A percentile compares a stretch with the other conserved stretches of the same genome.
phyloP scores from a whole-genome alignment of 805 yeast genomes.

The Pichia membranifaciens region DNA sequence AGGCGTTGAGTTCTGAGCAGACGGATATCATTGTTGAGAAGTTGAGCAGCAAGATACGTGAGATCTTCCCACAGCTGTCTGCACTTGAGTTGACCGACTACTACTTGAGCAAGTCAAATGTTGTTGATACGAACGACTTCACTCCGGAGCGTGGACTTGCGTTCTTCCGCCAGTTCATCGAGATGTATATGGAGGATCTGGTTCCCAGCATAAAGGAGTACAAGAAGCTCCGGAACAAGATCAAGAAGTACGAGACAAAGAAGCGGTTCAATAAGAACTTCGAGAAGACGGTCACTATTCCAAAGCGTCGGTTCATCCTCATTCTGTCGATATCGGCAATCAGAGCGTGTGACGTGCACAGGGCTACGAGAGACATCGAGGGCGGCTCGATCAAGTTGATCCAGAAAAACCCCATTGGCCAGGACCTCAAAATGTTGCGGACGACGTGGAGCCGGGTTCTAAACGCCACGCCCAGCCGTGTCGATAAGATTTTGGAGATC shows the following conservation, averaged over 20 bases:
- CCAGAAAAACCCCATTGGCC: conserved; percentile 64
- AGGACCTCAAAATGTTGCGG: conserved; percentile 47
- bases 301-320: conserved; percentile 41
- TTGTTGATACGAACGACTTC: conserved; percentile 59
- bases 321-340: conserved; percentile 70
- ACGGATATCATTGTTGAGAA: conserved; percentile 63
- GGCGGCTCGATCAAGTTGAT: conserved; percentile 62
- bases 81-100: conserved; percentile 68
- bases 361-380: conserved; percentile 45
- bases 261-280: conserved; percentile 27
- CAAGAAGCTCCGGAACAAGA: conserved; percentile 25
- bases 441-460: conserved; percentile 45
- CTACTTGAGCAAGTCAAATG: conserved; percentile 46
- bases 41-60: conserved; percentile 55
- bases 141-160: conserved; percentile 47
- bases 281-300: conserved; percentile 15
- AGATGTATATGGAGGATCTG: conserved; percentile 42
- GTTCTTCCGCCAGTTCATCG: conserved; percentile 51
- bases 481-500: conserved; percentile 26
- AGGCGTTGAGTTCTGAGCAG: conserved; percentile 44
- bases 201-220: conserved; percentile 32
- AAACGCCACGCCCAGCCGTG: conserved; percentile 60
- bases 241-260: conserved; percentile 21
- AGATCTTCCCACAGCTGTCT: conserved; percentile 59
- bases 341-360: conserved; percentile 79